These are phyloP conservation scores for Zasmidium citrigriseum DNA, from an alignment of 2,329 filamentous ascomycete species.

Conservation along the genomic window DNA sequence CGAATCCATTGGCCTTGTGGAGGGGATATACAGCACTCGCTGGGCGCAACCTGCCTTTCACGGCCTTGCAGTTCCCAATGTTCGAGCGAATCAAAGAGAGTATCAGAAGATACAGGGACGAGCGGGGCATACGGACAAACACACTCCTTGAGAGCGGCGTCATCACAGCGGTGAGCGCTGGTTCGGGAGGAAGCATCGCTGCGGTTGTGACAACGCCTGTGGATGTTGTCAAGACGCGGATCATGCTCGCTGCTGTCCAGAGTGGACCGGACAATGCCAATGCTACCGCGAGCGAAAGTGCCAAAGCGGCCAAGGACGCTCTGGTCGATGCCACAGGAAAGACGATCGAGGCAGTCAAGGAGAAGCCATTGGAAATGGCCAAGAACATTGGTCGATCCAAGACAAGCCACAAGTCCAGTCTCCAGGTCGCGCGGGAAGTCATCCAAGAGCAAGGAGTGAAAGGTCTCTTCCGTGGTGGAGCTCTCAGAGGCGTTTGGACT, in stretches of 20 bases:
- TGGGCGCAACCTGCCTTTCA: slow-evolving; percentile 82
- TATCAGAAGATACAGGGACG: slow-evolving; percentile 51
- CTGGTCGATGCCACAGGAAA: slow-evolving; percentile 45
- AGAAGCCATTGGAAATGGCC: slow-evolving; percentile 31
- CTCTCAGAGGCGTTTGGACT: slow-evolving; percentile 76
- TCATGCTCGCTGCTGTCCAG: slow-evolving; percentile 71
- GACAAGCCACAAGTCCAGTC: slow-evolving; percentile 42
- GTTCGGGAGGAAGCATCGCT: slow-evolving; percentile 70
- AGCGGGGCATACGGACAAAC: slow-evolving; percentile 38
- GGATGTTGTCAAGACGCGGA: slow-evolving; percentile 85
- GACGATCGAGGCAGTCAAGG: slow-evolving; percentile 34
- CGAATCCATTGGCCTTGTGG: slow-evolving; percentile 58
- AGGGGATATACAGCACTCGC: slow-evolving; percentile 79
- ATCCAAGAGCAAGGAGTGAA: slow-evolving; percentile 66
- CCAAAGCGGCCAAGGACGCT: slow-evolving; percentile 26
- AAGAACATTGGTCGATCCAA: slow-evolving; percentile 35
- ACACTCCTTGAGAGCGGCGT: slow-evolving; percentile 65
- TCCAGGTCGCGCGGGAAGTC: slow-evolving; percentile 66
- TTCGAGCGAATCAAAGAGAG: slow-evolving; percentile 70
- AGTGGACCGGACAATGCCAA: slow-evolving; percentile 12
- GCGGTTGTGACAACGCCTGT: slow-evolving; percentile 84
- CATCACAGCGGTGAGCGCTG: slow-evolving; percentile 74
- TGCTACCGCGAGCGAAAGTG: slow-evolving; percentile 12
- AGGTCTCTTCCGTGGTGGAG: slow-evolving; percentile 76
- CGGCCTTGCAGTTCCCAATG: slow-evolving; percentile 83